Conservation (phyloP, 2,329 filamentous ascomycete genomes). For the Mariannaea sp. region DNA sequence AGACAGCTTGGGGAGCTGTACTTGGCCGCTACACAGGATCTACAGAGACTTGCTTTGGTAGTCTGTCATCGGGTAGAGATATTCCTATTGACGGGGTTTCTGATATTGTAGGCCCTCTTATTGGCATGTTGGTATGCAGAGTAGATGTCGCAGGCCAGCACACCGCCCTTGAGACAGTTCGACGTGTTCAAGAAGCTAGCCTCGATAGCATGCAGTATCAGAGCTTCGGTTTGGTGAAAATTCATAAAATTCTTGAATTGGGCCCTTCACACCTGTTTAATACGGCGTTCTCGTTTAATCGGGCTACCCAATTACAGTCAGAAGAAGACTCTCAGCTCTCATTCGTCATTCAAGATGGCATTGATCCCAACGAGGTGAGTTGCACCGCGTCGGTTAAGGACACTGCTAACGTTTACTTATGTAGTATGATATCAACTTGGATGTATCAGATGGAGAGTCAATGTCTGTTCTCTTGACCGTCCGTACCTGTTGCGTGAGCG, state of each 20-base stretch:
- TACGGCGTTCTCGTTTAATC: not conserved
- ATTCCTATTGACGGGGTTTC: not conserved
- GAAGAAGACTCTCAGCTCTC: not conserved
- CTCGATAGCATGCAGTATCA: not conserved
- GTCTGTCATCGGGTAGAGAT: slow-evolving; percentile 3
- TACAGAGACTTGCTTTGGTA: slow-evolving; percentile 1
- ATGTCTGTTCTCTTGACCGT: not conserved
- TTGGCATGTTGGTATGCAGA: not conserved
- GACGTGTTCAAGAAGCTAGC: not conserved
- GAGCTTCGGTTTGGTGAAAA: not conserved
- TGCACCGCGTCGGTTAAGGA: not conserved
- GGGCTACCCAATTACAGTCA: not conserved
- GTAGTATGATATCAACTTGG: not conserved
- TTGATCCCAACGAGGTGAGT: not conserved
- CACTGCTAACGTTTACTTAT: not conserved
- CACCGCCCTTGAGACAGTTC: not conserved
- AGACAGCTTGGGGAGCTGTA: slow-evolving; percentile 7
- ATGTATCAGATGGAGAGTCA: not conserved
- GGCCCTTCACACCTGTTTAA: not conserved
- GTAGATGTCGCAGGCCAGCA: not conserved
- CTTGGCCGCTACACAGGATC: not conserved
- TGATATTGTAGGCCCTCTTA: slow-evolving; percentile 3
- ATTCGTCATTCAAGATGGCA: not conserved
- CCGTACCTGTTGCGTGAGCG: not conserved
- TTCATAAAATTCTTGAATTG: not conserved